phyloP scores from a whole-genome alignment of 139 green algal genomes.

The Pleodorina starrii region DNA sequence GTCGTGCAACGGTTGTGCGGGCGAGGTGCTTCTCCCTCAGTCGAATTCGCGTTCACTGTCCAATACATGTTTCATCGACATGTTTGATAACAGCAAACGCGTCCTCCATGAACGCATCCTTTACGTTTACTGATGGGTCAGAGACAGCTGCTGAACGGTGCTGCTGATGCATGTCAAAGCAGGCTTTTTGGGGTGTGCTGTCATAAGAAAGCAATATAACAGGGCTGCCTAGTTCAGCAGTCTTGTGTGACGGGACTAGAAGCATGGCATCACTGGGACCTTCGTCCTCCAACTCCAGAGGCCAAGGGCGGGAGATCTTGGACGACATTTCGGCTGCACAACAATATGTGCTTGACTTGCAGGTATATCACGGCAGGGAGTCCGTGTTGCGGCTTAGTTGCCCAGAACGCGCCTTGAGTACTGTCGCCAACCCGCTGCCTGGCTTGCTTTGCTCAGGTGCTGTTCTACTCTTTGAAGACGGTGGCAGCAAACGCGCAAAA shows the following conservation, averaged over 20 bases:
- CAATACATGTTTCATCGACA: no score
- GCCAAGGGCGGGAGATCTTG: background rate
- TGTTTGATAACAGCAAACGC: no score
- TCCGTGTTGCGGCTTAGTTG: no score
- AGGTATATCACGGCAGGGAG: no score
- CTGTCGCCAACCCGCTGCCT: no score
- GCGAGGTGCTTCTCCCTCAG: no score
- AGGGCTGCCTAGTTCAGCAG: background rate
- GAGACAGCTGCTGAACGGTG: background rate
- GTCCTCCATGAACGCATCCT: no score
- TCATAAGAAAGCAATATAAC: background rate
- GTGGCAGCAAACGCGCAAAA: slow-evolving; percentile 5
- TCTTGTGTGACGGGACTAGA: background rate
- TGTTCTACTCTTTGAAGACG: slow-evolving; percentile 40
- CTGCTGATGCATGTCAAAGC: background rate
- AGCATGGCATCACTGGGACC: background rate
- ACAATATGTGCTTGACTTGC: slow-evolving; percentile 39
- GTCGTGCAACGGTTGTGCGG: no score
- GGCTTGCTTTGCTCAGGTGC: no score
- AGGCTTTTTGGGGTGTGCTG: background rate
- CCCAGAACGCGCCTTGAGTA: no score
- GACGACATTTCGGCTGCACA: slow-evolving; percentile 19
- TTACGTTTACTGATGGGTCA: no score
- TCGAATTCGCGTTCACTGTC: no score
- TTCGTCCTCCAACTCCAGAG: background rate